These are phyloP conservation scores for Sparassis latifolia DNA, from an alignment of 1,284 basidiomycete genomes.

Conservation along the genomic window DNA sequence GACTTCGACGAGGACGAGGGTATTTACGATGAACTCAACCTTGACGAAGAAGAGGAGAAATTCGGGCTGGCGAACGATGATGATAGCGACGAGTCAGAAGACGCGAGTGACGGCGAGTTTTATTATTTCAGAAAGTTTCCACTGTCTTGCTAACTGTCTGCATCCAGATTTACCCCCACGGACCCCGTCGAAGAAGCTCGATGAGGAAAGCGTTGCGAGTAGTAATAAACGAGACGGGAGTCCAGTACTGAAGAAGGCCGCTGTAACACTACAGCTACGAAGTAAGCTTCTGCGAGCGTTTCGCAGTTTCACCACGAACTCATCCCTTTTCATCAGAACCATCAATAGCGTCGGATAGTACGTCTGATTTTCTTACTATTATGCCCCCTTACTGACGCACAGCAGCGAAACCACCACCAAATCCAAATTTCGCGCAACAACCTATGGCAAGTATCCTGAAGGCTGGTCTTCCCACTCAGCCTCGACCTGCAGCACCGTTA, in stretches of 20 bases:
- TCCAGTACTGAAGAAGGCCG: constrained; percentile 72
- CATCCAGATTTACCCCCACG: constrained; percentile 47
- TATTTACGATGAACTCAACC: constrained; percentile 96
- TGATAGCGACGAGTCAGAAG: constrained; percentile 71
- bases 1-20: constrained; percentile 97
- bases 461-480: constrained; percentile 50
- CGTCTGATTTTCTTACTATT: constrained; percentile 9
- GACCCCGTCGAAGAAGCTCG: constrained; percentile 64
- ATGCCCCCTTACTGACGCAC: constrained; percentile 8
- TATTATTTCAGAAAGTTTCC: background rate
- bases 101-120: constrained; percentile 57
- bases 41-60: constrained; percentile 96
- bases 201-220: constrained; percentile 66
- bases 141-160: constrained; percentile 1
- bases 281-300: constrained; percentile 38
- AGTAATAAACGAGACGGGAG: constrained; percentile 72
- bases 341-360: constrained; percentile 43
- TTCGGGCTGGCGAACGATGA: constrained; percentile 70
- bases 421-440: constrained; percentile 73
- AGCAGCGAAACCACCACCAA: constrained; percentile 70
- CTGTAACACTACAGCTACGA: constrained; percentile 52
- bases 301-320: constrained; percentile 2
- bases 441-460: constrained; percentile 81
- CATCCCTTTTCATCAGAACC: constrained; percentile 29
- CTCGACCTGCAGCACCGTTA: constrained; percentile 52